Evolutionary conservation across 331 rosid species (phyloP).

Genomic region (Malus hybrid): DNA sequence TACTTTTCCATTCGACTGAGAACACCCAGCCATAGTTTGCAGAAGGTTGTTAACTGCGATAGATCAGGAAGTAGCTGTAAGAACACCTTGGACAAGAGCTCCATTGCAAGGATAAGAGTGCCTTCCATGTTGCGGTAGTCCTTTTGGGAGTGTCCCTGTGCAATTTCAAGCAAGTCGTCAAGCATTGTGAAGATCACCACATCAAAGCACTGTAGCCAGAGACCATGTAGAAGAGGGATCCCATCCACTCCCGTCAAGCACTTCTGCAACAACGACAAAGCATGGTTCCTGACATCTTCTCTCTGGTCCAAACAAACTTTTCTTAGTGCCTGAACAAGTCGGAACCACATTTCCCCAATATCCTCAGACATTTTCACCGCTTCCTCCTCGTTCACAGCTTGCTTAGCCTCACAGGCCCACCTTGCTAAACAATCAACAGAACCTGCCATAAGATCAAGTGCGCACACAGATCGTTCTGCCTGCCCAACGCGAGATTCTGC

Average conservation of each 20-base stretch:
- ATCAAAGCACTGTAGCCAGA: slow-evolving; percentile 90
- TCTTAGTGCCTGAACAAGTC: slow-evolving; percentile 82
- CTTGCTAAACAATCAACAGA: slow-evolving; percentile 70
- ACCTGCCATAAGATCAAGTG: slow-evolving; percentile 84
- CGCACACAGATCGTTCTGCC: slow-evolving; percentile 76
- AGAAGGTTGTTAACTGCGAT: slow-evolving; percentile 56
- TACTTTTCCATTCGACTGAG: slow-evolving; percentile 67
- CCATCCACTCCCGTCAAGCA: slow-evolving; percentile 71
- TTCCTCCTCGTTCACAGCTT: slow-evolving; percentile 62
- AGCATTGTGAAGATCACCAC: slow-evolving; percentile 69
- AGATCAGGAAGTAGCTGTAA: slow-evolving; percentile 63
- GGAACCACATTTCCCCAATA: slow-evolving; percentile 94
- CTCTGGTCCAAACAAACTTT: slow-evolving; percentile 97
- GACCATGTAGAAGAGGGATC: slow-evolving; percentile 42
- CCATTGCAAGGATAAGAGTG: slow-evolving; percentile 65
- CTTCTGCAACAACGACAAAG: slow-evolving; percentile 64
- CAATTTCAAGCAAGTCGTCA: slow-evolving; percentile 82
- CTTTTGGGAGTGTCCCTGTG: slow-evolving; percentile 67
- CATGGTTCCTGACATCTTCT: slow-evolving; percentile 90
- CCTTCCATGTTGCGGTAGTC: slow-evolving; percentile 95
- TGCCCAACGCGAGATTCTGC: slow-evolving; percentile 97
- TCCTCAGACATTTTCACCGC: slow-evolving; percentile 61
- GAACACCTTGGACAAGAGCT: slow-evolving; percentile 74
- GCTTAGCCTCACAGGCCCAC: slow-evolving; percentile 78
- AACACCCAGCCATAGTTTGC: slow-evolving; percentile 85